phyloP scores from a whole-genome alignment of 129 eudicot genomes.

The Saussurea involucrata region DNA sequence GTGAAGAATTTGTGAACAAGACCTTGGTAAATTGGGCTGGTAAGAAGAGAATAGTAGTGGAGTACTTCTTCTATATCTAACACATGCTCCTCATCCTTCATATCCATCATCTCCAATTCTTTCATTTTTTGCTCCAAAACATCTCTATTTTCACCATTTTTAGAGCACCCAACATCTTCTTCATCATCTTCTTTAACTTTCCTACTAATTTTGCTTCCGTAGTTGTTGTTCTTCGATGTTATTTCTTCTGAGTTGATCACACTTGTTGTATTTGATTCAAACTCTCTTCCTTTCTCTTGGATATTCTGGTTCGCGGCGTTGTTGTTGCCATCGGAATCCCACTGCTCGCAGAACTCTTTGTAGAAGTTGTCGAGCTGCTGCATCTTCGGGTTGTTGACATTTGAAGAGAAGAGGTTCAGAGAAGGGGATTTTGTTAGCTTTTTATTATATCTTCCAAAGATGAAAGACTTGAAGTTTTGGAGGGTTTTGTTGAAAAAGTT shows the following conservation, averaged over 20 bases:
- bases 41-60: slow-evolving; percentile 80
- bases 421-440: slow-evolving; percentile 45
- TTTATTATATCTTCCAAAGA: slow-evolving; percentile 41
- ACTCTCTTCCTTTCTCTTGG: slow-evolving; percentile 13
- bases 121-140: slow-evolving; percentile 63
- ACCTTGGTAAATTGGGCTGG: slow-evolving; percentile 72
- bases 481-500: slow-evolving; percentile 42
- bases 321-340: slow-evolving; percentile 28
- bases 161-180: slow-evolving; percentile 14
- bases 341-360: slow-evolving; percentile 34
- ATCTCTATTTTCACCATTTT: slow-evolving; percentile 4
- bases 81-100: slow-evolving; percentile 62
- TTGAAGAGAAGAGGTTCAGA: slow-evolving; percentile 34
- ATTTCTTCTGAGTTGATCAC: background rate
- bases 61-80: slow-evolving; percentile 82
- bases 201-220: slow-evolving; percentile 4
- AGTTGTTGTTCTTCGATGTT: background rate
- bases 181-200: slow-evolving; percentile 3
- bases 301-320: slow-evolving; percentile 15
- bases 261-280: slow-evolving; percentile 26
- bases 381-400: slow-evolving; percentile 28
- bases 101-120: slow-evolving; percentile 80
- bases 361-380: slow-evolving; percentile 52
- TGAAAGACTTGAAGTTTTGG: slow-evolving; percentile 48
- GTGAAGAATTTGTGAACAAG: slow-evolving; percentile 82